Base-by-base conservation (phyloP, 2,329 filamentous ascomycete species). In the Didymellaceae sp. region DNA sequence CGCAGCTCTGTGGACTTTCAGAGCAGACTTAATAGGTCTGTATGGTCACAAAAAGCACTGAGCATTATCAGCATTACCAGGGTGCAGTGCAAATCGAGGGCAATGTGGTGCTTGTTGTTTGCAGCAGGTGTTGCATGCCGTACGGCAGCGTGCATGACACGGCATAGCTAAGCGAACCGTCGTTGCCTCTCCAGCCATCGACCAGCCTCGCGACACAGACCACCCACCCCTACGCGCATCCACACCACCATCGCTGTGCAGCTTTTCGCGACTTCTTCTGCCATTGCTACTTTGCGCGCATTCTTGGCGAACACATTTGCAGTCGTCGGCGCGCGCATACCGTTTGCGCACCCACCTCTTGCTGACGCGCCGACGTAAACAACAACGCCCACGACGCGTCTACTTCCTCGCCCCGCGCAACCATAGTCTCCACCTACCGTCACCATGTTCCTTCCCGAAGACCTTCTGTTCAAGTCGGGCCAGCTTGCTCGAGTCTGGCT, bases 401-500 rank as follows among this genome's bases (percentile, higher is more conserved):
- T 31, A 44, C 54, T 39, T 47, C 45, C 46, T 47, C 47, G 52
- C 47, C 42, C 57, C 54, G 35, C 58, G 46, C 54, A 21, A 50
- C 26, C 40, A 20, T 24, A 52, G 16, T 46, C 16, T 41, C 28
- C 38, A 40, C 45, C 53, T 26, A 40, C 55, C 58, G 51, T 58
- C 66, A 68, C 55, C 66, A 99, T 99, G 94, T 99, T 99, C 78
- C 97, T 97, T 76, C 96, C 94, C 45, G 91, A 96, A 80, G 91
- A 91, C 46, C 85, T 99, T 52, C 85, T 99, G 66, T 91, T 92
- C 74, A 96, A 96, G 86, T 96, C 91, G 66, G 94, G 94, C 80
- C 93, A 94, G 69, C 78, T 99, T 81, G 94, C 94, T 77, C 90
- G 91, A 71, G 92, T 97, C 78, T 99, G 94, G 94, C 85, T 97